Evolutionary conservation across 768 basidiomycete species (phyloP).

Genomic region (Kockovaella imperatae): DNA sequence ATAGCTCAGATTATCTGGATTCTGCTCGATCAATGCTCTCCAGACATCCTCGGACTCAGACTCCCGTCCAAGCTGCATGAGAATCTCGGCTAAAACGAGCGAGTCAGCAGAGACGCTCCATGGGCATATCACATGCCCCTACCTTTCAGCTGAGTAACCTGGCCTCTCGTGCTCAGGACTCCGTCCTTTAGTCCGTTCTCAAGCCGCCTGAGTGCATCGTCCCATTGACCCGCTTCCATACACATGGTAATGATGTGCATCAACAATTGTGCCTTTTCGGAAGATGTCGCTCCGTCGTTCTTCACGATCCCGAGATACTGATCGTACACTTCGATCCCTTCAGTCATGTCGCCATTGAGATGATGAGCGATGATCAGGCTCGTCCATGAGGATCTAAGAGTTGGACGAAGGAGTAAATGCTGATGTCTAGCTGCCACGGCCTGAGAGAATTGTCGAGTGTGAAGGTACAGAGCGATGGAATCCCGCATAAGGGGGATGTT

Average conservation of each 20-base stretch:
- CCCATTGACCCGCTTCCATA: constrained; percentile 29
- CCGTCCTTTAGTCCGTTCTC: constrained; percentile 26
- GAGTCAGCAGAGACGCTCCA: constrained; percentile 5
- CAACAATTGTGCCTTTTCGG: constrained; percentile 38
- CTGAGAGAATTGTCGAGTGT: constrained; percentile 68
- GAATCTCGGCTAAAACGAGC: constrained; percentile 57
- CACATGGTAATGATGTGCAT: constrained; percentile 36
- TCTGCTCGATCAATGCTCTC: constrained; percentile 71
- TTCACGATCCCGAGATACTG: constrained; percentile 65
- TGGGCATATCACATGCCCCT: not conserved
- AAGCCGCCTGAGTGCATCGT: constrained; percentile 35
- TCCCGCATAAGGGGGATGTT: constrained; percentile 90
- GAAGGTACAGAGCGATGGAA: constrained; percentile 77
- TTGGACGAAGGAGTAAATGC: constrained; percentile 71
- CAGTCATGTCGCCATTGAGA: constrained; percentile 63
- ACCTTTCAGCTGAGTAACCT: constrained; percentile 39
- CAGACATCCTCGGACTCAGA: constrained; percentile 75
- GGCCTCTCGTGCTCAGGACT: constrained; percentile 35
- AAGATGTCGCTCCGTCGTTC: constrained; percentile 48
- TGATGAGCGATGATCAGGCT: constrained; percentile 81
- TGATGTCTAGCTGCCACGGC: constrained; percentile 75
- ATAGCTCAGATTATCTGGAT: constrained; percentile 73
- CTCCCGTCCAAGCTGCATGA: constrained; percentile 57
- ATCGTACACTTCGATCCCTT: constrained; percentile 65
- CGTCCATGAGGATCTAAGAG: constrained; percentile 80